Conservation (phyloP, 2,329 filamentous ascomycete species). For the Dothistroma septosporum region DNA sequence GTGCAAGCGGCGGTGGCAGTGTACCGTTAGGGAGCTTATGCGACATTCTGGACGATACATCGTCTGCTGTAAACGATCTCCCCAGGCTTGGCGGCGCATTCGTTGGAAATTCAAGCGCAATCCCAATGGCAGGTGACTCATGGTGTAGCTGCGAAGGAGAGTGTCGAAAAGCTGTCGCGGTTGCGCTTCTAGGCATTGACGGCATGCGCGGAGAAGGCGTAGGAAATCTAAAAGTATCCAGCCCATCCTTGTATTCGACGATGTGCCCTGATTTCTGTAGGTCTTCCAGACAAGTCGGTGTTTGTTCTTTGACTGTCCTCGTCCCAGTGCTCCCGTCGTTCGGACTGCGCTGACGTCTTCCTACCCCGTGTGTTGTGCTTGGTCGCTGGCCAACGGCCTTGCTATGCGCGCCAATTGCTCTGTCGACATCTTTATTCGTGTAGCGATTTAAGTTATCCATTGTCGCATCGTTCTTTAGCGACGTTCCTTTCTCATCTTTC, state of each 20-base stretch:
- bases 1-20: slow-evolving; percentile 3
- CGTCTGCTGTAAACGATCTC: slow-evolving; percentile 22
- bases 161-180: slow-evolving; percentile 9
- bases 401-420: slow-evolving; percentile 8
- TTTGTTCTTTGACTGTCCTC: slow-evolving; percentile 5
- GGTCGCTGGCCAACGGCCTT: slow-evolving; percentile 10
- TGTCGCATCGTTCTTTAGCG: not conserved
- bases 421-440: slow-evolving; percentile 8
- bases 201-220: slow-evolving; percentile 26
- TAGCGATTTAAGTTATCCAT: not conserved
- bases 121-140: slow-evolving; percentile 19
- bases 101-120: slow-evolving; percentile 23
- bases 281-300: slow-evolving; percentile 16
- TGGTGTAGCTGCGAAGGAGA: slow-evolving; percentile 11
- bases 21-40: slow-evolving; percentile 8
- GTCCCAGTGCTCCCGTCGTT: slow-evolving; percentile 1
- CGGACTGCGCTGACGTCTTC: slow-evolving; percentile 13
- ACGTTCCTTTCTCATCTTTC: not conserved
- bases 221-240: slow-evolving; percentile 29
- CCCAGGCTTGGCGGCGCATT: slow-evolving; percentile 22
- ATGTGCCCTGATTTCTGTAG: slow-evolving; percentile 16
- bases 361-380: slow-evolving; percentile 15
- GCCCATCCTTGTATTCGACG: slow-evolving; percentile 24
- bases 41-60: slow-evolving; percentile 13
- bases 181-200: slow-evolving; percentile 18